Conservation (phyloP, 2,329 filamentous ascomycete species). For the Cercospora citrullina region DNA sequence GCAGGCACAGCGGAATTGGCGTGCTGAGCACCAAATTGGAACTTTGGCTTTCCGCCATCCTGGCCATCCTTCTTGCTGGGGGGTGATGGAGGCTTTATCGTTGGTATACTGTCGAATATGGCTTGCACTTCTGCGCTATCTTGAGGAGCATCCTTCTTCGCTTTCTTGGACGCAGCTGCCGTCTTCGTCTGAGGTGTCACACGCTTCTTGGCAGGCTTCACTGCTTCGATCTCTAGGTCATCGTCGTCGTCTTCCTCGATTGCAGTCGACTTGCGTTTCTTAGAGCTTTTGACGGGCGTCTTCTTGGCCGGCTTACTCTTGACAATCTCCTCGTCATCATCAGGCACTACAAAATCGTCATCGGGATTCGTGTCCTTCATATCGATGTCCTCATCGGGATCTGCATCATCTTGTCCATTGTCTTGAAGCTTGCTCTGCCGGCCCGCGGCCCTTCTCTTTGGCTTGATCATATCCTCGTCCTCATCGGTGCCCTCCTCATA, state of each 20-base stretch:
- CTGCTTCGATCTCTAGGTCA: conserved; percentile 46
- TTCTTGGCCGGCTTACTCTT: conserved; percentile 45
- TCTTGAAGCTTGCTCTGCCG: conserved; percentile 38
- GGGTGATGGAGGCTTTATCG: conserved; percentile 78
- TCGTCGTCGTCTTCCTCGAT: conserved; percentile 57
- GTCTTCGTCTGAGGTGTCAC: conserved; percentile 48
- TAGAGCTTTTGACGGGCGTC: conserved; percentile 37
- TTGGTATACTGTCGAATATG: conserved; percentile 85
- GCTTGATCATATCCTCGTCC: conserved; percentile 66
- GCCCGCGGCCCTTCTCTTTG: conserved; percentile 38
- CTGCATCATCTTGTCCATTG: conserved; percentile 43
- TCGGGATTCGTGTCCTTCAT: conserved; percentile 55
- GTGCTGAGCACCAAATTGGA: conserved; percentile 67
- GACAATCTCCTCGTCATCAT: conserved; percentile 45
- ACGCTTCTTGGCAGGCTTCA: conserved; percentile 59
- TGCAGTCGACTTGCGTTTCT: conserved; percentile 62
- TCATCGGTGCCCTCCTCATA: conserved; percentile 67
- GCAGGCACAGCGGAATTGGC: conserved; percentile 58
- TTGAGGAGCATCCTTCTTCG: conserved; percentile 64
- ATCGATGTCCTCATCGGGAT: conserved; percentile 50
- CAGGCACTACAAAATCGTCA: conserved; percentile 48
- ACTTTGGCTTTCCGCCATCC: conserved; percentile 58
- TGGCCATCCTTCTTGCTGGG: conserved; percentile 60
- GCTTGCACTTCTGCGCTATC: conserved; percentile 75
- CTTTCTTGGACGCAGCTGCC: conserved; percentile 54